phyloP scores from a whole-genome alignment of 768 basidiomycete genomes.

The Neoboletus subvelutipes region DNA sequence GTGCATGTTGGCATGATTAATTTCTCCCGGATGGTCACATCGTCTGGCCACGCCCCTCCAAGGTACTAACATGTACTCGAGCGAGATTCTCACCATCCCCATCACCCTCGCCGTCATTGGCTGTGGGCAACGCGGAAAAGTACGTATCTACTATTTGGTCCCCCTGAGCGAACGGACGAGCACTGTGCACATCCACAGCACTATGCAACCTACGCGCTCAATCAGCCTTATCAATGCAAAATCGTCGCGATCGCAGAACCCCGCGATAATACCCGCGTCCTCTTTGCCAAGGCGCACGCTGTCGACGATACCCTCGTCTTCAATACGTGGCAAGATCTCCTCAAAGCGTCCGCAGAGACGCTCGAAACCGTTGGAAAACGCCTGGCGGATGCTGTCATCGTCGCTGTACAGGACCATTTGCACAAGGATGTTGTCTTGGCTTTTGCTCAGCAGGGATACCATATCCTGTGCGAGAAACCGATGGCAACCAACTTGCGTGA shows the following conservation, averaged over 20 bases:
- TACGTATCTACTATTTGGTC: constrained; percentile 26
- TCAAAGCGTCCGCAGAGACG: constrained; percentile 63
- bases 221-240: constrained; percentile 62
- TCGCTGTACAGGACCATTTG: constrained; percentile 79
- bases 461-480: constrained; percentile 91
- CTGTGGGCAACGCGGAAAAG: constrained; percentile 81
- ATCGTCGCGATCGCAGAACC: constrained; percentile 88
- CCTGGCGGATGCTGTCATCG: constrained; percentile 78
- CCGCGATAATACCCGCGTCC: constrained; percentile 57
- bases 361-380: constrained; percentile 62
- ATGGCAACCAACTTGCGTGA: constrained; percentile 78
- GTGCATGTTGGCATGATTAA: neutral
- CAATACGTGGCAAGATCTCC: constrained; percentile 66
- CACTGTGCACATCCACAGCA: constrained; percentile 42
- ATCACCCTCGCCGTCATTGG: constrained; percentile 78
- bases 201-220: constrained; percentile 64
- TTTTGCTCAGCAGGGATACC: constrained; percentile 80
- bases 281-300: constrained; percentile 55
- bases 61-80: constrained; percentile 17
- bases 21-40: neutral
- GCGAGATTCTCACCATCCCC: constrained; percentile 29
- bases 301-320: constrained; percentile 74
- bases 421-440: constrained; percentile 73
- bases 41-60: constrained; percentile 33
- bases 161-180: neutral